Evolutionary conservation across 768 basidiomycete species (phyloP).

Genomic region (Hirschioporus abietinus): DNA sequence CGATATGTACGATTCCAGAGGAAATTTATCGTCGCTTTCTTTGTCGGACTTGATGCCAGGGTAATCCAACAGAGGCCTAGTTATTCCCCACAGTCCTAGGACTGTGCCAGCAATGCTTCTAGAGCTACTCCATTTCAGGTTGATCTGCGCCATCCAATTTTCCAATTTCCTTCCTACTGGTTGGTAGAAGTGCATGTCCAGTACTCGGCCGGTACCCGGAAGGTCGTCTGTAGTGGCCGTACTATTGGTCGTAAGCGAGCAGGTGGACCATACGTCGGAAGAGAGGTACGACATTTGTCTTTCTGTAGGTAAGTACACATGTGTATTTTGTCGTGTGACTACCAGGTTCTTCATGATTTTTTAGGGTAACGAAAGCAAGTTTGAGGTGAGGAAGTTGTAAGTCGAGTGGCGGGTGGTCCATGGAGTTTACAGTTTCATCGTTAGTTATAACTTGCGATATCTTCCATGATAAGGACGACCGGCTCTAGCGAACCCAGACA

Average conservation of each 20-base stretch:
- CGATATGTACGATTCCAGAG: not conserved
- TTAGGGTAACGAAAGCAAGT: too few relatives aligned
- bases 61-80: not conserved
- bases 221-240: not conserved
- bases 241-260: not conserved
- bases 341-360: too few relatives aligned
- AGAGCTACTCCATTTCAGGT: not conserved
- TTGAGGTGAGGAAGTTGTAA: too few relatives aligned
- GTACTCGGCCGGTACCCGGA: not conserved
- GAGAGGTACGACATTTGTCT: too few relatives aligned
- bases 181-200: not conserved
- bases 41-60: not conserved
- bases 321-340: too few relatives aligned
- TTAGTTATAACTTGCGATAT: too few relatives aligned
- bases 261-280: not conserved
- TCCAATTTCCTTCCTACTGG: not conserved
- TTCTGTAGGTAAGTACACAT: too few relatives aligned
- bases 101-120: not conserved
- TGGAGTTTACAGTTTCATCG: too few relatives aligned
- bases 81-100: not conserved
- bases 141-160: not conserved
- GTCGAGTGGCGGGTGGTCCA: too few relatives aligned
- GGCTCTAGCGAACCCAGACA: too few relatives aligned
- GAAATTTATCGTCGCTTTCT: not conserved
- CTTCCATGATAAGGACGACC: too few relatives aligned